A percentile compares a stretch with the other conserved stretches of the same genome.
These are phyloP conservation scores for Ophiorrhiza pumila DNA, from an alignment of 257 asterid species.

Conservation along the genomic window DNA sequence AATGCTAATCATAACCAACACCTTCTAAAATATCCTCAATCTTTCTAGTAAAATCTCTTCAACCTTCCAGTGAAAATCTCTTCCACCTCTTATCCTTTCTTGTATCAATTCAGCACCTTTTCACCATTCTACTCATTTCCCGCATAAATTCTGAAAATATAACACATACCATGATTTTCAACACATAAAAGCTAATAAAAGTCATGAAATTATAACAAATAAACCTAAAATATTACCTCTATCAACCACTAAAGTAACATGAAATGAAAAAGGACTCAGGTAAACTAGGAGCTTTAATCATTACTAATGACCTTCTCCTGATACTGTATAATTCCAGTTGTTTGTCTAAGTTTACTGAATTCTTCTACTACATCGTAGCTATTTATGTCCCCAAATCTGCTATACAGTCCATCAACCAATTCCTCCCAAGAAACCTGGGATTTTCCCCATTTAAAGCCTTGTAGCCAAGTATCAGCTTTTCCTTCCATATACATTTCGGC, in stretches of 20 bases:
- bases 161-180: too few relatives aligned
- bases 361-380: background rate
- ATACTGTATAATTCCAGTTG: background rate
- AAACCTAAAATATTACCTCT: too few relatives aligned
- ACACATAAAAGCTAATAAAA: too few relatives aligned
- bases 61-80: too few relatives aligned
- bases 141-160: too few relatives aligned
- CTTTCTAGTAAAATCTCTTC: too few relatives aligned
- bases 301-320: background rate
- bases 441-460: background rate
- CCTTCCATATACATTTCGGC: background rate
- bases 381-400: background rate
- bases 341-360: background rate
- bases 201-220: too few relatives aligned
- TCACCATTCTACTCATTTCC: too few relatives aligned
- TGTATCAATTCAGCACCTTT: too few relatives aligned
- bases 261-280: background rate
- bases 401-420: background rate
- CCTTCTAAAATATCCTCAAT: too few relatives aligned
- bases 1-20: too few relatives aligned
- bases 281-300: background rate
- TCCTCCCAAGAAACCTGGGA: background rate
- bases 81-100: too few relatives aligned
- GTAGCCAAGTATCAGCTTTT: background rate
- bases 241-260: background rate